Base-by-base conservation (phyloP, 192 early-diverging fungal genomes). In the Glomus cerebriforme region DNA sequence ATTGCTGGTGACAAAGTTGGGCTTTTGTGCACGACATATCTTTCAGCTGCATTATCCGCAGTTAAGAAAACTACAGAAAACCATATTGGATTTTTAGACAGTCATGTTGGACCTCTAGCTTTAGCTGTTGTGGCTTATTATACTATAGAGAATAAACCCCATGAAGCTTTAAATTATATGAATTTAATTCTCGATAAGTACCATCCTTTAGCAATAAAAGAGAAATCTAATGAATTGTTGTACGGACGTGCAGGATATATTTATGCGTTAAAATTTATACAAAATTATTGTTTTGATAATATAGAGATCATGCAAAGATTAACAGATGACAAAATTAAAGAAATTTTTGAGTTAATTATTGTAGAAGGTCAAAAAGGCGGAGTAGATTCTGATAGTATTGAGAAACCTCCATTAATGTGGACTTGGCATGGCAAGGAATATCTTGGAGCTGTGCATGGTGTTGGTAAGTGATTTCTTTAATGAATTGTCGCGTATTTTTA, bases 301-400 rank as follows among this genome's bases (percentile, higher is more conserved):
- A 17, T 6, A 54, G 5, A 27, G 13, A 27, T 66, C 1, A 31
- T 66, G 26, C 32, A 27, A 34, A 66, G 24, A 31, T 34, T 66
- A 31, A 31, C 64, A 34, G 64, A 66, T 27, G 49, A 22, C 1
- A 54, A 17, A 54, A 26, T 66, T 26, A 31, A 27, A 31, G 26
- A 27, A 66, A 66, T 66, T 66, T 66, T 66, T 66, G 64, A 66
- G 15, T 12, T 34, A 17, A 66, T 34, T 13, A 66, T 66, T 1
- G 64, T 31, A 66, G 32, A 66, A 27, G 64, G 64, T 66, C 26
- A 15, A 66, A 27, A 34, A 15, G 32, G 27, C 19, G 64, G 27
- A 13, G 13, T 5, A 31, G 64, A 66, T 34, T 27, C 64, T 66
- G 27, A 34, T 34, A 54, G 19, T n/a, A 2, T 54, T 54, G 64